Conservation (phyloP, 805 yeast genomes). For the Zygosaccharomyces siamensis region DNA sequence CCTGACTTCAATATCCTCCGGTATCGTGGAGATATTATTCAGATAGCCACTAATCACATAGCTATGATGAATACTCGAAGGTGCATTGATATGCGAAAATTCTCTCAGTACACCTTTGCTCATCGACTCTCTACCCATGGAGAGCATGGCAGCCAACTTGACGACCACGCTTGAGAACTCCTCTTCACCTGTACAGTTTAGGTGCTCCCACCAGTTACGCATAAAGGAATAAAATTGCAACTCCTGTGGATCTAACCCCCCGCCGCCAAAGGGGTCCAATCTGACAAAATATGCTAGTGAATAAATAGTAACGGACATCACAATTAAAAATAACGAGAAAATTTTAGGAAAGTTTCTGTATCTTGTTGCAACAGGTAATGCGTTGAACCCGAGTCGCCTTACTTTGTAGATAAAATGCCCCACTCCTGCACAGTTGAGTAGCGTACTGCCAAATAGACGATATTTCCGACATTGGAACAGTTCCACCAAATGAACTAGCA, state of each 20-base stretch:
- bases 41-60: slow-evolving; percentile 24
- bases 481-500: slow-evolving; percentile 60
- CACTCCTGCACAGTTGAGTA: slow-evolving; percentile 52
- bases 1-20: slow-evolving; percentile 14
- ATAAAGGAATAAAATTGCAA: slow-evolving; percentile 31
- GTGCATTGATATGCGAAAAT: slow-evolving; percentile 21
- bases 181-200: slow-evolving; percentile 33
- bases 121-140: slow-evolving; percentile 22
- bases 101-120: slow-evolving; percentile 28
- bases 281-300: slow-evolving; percentile 56
- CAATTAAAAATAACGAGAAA: slow-evolving; percentile 45
- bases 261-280: slow-evolving; percentile 28
- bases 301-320: slow-evolving; percentile 51
- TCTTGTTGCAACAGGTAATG: slow-evolving; percentile 52
- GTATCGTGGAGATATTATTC: slow-evolving; percentile 15
- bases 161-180: slow-evolving; percentile 25
- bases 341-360: slow-evolving; percentile 66
- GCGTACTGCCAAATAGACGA: slow-evolving; percentile 58
- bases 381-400: slow-evolving; percentile 38
- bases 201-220: slow-evolving; percentile 28
- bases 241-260: slow-evolving; percentile 15
- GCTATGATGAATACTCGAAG: slow-evolving; percentile 18
- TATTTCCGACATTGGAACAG: slow-evolving; percentile 47
- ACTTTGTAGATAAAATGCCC: slow-evolving; percentile 42
- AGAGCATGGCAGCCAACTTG: slow-evolving; percentile 23